Evolutionary conservation across 179 eudicot species (phyloP), one percentile per base, ranked within the genome.

Genomic region (Carnegiea gigantea): DNA sequence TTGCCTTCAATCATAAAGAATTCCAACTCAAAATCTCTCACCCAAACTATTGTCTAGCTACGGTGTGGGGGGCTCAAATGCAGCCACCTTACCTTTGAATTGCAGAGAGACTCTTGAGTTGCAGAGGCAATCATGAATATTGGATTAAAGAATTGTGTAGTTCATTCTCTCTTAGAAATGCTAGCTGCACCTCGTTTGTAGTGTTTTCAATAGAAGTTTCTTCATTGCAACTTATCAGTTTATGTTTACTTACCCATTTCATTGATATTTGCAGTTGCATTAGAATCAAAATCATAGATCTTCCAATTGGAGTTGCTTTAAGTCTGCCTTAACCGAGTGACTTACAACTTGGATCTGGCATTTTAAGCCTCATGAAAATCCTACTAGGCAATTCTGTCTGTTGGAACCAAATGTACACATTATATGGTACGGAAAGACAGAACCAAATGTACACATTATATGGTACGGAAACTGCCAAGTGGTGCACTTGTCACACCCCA

Each of bases 131-230:
- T 68, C 73, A 30, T 17, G 40, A 33, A 28, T 13, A 68, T 68
- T 13, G 18, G 9, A 33, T 15, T 13, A 33, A 68, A 11, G 10
- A 17, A 33, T 0, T 33, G 36, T 17, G 14, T 30, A 0, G 23
- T 12, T 68, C 11, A 17, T 14, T 28, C 73, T 8, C 15, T 68
- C 8, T 5, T 70, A 30, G 33, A 30, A 5, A 15, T 26, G 15
- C 48, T 24, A 73, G 54, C 79, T 57, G 62, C n/a, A 57, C n/a
- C 62, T 57, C 49, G 10, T 33, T 76, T 54, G 26, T 36, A 30
- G 20, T 38, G 20, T 38, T 76, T 57, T 30, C 21, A 78, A 44
- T n/a, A 78, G 57, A 78, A 78, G 33, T 33, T 64, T 78, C 33
- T 62, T 23, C n/a, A 8, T 33, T 2, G 43, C 21, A 53, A 44